Percentiles rank a stretch among this genome's conserved stretches.
Conservation (phyloP, 164 flowering plant genomes). For the Vitis amurensis region DNA sequence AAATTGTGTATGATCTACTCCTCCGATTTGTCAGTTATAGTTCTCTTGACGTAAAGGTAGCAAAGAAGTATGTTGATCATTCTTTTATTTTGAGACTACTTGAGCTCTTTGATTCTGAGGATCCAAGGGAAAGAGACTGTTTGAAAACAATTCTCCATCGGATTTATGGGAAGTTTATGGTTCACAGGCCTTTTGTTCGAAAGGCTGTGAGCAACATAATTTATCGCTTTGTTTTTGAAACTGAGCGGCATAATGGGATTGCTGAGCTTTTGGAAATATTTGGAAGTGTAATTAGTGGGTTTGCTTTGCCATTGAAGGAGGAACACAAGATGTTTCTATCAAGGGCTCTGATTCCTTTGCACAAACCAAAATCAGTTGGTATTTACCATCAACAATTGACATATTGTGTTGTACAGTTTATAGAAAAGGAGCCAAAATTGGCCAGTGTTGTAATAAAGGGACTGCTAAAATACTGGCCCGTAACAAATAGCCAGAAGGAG, state of each 20-base stretch:
- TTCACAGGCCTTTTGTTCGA: slow-evolving; percentile 56
- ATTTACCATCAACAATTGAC: slow-evolving; percentile 57
- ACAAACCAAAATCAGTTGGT: slow-evolving; percentile 56
- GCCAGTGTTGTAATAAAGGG: slow-evolving; percentile 46
- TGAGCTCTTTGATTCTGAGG: slow-evolving; percentile 66
- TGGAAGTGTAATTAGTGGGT: slow-evolving; percentile 64
- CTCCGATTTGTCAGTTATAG: slow-evolving; percentile 36
- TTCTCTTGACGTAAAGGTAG: slow-evolving; percentile 48
- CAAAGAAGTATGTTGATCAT: slow-evolving; percentile 53
- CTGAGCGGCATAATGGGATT: slow-evolving; percentile 58
- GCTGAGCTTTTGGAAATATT: slow-evolving; percentile 63
- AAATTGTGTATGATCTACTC: slow-evolving; percentile 57
- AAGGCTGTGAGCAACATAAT: slow-evolving; percentile 52
- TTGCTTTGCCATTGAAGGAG: slow-evolving; percentile 61
- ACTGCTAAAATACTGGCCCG: slow-evolving; percentile 59
- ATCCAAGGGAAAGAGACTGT: slow-evolving; percentile 64
- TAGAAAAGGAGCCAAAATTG: slow-evolving; percentile 57
- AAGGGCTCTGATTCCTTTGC: slow-evolving; percentile 55
- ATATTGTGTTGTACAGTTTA: slow-evolving; percentile 59
- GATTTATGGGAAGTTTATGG: slow-evolving; percentile 67
- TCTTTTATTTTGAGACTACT: slow-evolving; percentile 49
- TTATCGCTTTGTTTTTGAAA: slow-evolving; percentile 61
- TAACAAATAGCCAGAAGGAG: slow-evolving; percentile 63
- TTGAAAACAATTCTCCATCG: slow-evolving; percentile 61
- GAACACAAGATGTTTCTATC: slow-evolving; percentile 56